Evolutionary conservation across 257 asterid genomes (phyloP), one percentile per base, ranked within the genome.

Genomic region (Paraleonurus japonicus): DNA sequence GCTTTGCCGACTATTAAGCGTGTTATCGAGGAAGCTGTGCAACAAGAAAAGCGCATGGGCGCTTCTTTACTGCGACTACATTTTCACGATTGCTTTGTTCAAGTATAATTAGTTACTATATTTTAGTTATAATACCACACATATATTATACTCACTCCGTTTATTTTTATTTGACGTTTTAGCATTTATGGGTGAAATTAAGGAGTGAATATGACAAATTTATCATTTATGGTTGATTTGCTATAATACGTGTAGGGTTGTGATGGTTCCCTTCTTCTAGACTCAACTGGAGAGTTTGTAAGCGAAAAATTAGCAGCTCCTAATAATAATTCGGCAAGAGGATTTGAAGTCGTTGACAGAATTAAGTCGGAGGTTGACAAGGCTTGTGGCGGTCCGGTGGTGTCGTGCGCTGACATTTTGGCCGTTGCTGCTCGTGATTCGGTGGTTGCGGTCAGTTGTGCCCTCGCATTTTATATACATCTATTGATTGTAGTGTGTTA

Each of bases 371-470:
- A 37, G 7, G 24, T 62, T 5, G 68, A 62, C 53, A 19, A 62
- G 41, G 19, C 41, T 5, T 62, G 68, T 48, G 15, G 23, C 10
- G 28, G 32, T 8, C 30, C 68, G 4, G 19, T 62, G 19, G 68
- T 62, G 4, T 62, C 68, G 5, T 62, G 68, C 15, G 68, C 68
- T 6, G 68, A 62, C 13, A 62, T 62, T 35, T 5, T 62, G 30
- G 68, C 68, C 0, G 68, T 62, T 10, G 68, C 68, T 12, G 68
- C 68, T 17, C 68, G 68, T 19, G 68, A 62, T 62, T 62, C 68
- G 0, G 68, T 62, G 2, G 68, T 62, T 62, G 68, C 68, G 12
- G 68, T 62, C 5, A 62, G 68, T 41, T 12, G 16, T 39, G n/a
- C 48, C 16, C 16, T n/a, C n/a, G n/a, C n/a, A n/a, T n/a, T n/a